A percentile compares a stretch with the other conserved stretches of the same genome.
Evolutionary conservation across 2,329 filamentous ascomycete genomes (phyloP).

Genomic region (Hymenoscyphus infarciens): DNA sequence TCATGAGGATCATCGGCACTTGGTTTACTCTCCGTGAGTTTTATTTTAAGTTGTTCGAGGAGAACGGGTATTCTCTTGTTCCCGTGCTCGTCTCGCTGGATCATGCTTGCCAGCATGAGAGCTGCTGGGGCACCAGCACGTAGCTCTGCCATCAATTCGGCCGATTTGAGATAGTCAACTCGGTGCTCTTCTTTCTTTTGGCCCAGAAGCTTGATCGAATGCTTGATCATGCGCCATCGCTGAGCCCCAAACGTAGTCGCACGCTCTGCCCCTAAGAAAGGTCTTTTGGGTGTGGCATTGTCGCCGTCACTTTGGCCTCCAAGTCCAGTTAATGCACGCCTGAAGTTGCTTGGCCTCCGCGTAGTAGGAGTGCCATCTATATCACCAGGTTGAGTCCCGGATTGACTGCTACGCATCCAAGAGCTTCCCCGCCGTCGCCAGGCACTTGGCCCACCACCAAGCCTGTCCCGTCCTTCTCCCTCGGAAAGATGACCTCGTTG

Average conservation of each 20-base stretch:
- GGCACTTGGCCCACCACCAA: constrained; percentile 50
- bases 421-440: constrained; percentile 53
- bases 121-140: constrained; percentile 90
- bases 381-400: constrained; percentile 50
- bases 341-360: constrained; percentile 59
- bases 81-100: constrained; percentile 93
- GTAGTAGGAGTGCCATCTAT: constrained; percentile 49
- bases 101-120: constrained; percentile 93
- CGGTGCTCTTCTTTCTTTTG: constrained; percentile 78
- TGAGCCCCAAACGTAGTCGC: constrained; percentile 72
- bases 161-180: constrained; percentile 91
- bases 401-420: constrained; percentile 46
- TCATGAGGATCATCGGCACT: constrained; percentile 51
- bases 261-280: constrained; percentile 60
- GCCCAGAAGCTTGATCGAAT: constrained; percentile 74
- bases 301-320: constrained; percentile 64
- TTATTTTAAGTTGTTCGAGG: constrained; percentile 88
- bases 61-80: constrained; percentile 93
- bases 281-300: constrained; percentile 52
- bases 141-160: constrained; percentile 92
- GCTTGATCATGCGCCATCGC: constrained; percentile 91
- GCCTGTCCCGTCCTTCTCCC: constrained; percentile 66
- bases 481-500: constrained; percentile 67
- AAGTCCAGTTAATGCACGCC: constrained; percentile 57
- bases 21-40: constrained; percentile 73